These are phyloP conservation scores for Rubroboletus satanas DNA, from an alignment of 768 basidiomycete species.

Conservation along the genomic window DNA sequence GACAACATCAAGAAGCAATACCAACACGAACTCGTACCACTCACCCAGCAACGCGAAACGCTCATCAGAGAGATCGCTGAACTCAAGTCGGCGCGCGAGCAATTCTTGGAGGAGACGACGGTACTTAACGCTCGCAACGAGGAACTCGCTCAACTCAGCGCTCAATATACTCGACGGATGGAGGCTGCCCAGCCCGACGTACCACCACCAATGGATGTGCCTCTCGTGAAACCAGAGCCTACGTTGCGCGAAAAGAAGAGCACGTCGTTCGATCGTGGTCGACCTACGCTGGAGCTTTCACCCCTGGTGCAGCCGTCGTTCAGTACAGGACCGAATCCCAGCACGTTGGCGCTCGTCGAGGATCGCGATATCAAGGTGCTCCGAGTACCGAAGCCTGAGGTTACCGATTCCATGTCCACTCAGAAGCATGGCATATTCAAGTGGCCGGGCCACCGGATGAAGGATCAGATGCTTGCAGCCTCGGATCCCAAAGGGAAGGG, in stretches of 20 bases:
- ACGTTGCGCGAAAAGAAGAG: conserved; percentile 24
- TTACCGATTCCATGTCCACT: conserved; percentile 44
- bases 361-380: conserved; percentile 28
- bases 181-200: conserved; percentile 39
- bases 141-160: conserved; percentile 83
- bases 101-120: conserved; percentile 88
- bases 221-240: conserved; percentile 7
- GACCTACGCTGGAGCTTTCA: conserved; percentile 9
- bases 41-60: conserved; percentile 77
- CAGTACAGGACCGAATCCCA: conserved; percentile 17
- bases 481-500: conserved; percentile 40
- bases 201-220: conserved; percentile 9
- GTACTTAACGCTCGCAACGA: conserved; percentile 89
- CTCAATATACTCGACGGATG: conserved; percentile 75
- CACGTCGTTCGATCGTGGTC: conserved; percentile 28
- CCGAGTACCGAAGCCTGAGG: conserved; percentile 28
- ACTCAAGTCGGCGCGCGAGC: conserved; percentile 79
- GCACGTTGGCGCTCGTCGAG: conserved; percentile 22
- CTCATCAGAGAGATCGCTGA: conserved; percentile 80
- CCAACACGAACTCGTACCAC: conserved; percentile 77
- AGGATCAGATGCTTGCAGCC: conserved; percentile 35
- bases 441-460: conserved; percentile 61
- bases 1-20: conserved; percentile 88
- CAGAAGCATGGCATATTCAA: conserved; percentile 63
- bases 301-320: conserved; percentile 11